Base-by-base conservation (phyloP, 2,329 filamentous ascomycete genomes). In the Diplodia seriata region DNA sequence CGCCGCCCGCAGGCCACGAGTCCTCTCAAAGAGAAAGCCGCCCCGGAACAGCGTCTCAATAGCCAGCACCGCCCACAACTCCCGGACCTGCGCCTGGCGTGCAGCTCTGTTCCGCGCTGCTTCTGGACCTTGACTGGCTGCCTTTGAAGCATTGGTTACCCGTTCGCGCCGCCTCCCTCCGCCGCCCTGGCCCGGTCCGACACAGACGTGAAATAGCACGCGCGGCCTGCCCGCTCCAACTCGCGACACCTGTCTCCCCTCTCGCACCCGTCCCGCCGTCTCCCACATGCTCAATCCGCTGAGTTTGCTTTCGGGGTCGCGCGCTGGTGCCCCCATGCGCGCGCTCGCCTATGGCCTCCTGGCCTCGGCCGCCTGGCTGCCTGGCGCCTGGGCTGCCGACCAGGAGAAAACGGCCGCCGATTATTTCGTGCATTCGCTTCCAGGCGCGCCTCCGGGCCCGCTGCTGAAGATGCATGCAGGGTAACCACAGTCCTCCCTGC, bases 401-500 rank as follows among this genome's bases (percentile, higher is more conserved):
- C 85, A 81, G 73, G 81, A 83, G 40, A 88, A 87, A 76, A 85
- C 86, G 2, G 90, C 92, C 56, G 92, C 90, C 38, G 94, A 99
- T 79, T 99, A 97, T 80, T 98, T 90, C 81, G 91, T 99, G 66
- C 89, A 88, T 74, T 87, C 89, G 9, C 85, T 99, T 23, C 95
- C 95, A 6, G 95, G 96, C 38, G 89, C 91, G 67, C 94, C 96
- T 11, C 84, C 88, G 72, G 90, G 88, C 23, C 89, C 92, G 47
- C 81, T 93, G 70, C 81, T 97, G 36, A 97, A 97, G 85, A 98
- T 98, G 94, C 95, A 98, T 85, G 94, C 95, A 82, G 95, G 95
- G 93, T 97, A 83, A 53, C 43, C 36, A 26, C 54, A 33, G 70
- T 72, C 59, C 61, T 56, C 33, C 43, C 29, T 29, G 57, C 29